Evolutionary conservation across 768 basidiomycete genomes (phyloP), one percentile per base, ranked within the genome.

Genomic region (Mycena albidolilacea): DNA sequence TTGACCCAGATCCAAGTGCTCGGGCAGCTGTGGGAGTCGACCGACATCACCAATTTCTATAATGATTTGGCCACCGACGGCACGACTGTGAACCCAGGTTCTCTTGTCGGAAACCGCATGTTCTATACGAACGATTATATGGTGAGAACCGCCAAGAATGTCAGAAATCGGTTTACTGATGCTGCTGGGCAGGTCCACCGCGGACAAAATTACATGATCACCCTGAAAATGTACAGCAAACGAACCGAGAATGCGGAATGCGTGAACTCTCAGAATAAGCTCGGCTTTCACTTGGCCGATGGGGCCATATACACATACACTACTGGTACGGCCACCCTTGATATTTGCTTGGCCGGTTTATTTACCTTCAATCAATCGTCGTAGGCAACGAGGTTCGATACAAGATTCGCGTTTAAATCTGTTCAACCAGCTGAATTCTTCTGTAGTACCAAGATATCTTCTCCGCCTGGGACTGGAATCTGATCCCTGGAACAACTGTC

Each of bases 391-490:
- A 90, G 73, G 72, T 73, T 48, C 23, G 61, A 58, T n/a, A 44
- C 37, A 5, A 52, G 14, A 1, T n/a, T 50, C 19, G 17, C 1
- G 8, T 50, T 10, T 30, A 30, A 38, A 7, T 12, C 37, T 39
- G 8, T 14, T 46, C 11, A 12, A 8, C n/a, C n/a, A 21, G 38
- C 46, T 48, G 35, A 50, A 37, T n/a, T 37, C 5, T 19, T 35
- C 11, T 64, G 17, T 39, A 75, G 75, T 76, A 76, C 50, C 73
- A 77, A 69, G 88, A 90, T 72, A 88, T 89, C 38, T 81, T 85
- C 10, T 88, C 85, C 0, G 83, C 86, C 1, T 90, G 89, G 89
- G 88, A 90, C 75, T 90, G 89, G 89, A 88, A 89, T 67, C 81
- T 89, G 35, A 86, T 90, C 39, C 89, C 89, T 11, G 89, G 89